Conservation (phyloP, 2,329 filamentous ascomycete species). For the Penicillium fuscoglaucum region DNA sequence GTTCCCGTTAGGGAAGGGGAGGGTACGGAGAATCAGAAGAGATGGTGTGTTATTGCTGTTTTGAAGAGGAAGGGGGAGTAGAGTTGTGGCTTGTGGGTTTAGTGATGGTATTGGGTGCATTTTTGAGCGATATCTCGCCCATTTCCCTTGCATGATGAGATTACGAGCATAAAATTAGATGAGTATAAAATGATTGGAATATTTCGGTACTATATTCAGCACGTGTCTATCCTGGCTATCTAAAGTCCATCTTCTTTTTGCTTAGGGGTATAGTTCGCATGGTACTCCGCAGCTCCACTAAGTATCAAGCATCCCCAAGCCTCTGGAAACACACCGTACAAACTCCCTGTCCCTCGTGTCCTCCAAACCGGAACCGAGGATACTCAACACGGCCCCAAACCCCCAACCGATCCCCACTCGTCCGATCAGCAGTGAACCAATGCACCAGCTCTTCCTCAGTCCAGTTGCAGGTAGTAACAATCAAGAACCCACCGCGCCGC, state of each 20-base stretch:
- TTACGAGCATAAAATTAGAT: background rate
- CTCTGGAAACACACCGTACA: slow-evolving; percentile 79
- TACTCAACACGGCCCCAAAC: slow-evolving; percentile 73
- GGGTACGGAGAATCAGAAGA: slow-evolving; percentile 52
- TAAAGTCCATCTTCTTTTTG: background rate
- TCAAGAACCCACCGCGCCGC: slow-evolving; percentile 67
- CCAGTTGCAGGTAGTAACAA: slow-evolving; percentile 98
- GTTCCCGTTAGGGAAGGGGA: slow-evolving; percentile 51
- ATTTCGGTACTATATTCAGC: background rate
- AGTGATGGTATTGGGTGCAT: background rate
- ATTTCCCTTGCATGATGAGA: background rate
- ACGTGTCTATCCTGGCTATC: background rate
- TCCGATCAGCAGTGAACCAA: slow-evolving; percentile 67
- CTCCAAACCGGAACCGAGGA: slow-evolving; percentile 84
- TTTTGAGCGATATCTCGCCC: background rate
- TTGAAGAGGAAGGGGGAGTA: slow-evolving; percentile 31
- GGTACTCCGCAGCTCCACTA: background rate
- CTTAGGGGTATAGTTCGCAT: background rate
- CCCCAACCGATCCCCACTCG: slow-evolving; percentile 50
- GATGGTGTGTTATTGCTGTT: slow-evolving; percentile 58
- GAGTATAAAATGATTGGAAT: background rate
- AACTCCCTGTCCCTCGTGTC: slow-evolving; percentile 82
- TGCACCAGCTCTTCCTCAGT: slow-evolving; percentile 78
- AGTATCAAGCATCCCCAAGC: slow-evolving; percentile 21
- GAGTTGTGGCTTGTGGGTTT: background rate